Base-by-base conservation (phyloP, 2,329 filamentous ascomycete genomes). In the Aspergillus quadrilineatus region DNA sequence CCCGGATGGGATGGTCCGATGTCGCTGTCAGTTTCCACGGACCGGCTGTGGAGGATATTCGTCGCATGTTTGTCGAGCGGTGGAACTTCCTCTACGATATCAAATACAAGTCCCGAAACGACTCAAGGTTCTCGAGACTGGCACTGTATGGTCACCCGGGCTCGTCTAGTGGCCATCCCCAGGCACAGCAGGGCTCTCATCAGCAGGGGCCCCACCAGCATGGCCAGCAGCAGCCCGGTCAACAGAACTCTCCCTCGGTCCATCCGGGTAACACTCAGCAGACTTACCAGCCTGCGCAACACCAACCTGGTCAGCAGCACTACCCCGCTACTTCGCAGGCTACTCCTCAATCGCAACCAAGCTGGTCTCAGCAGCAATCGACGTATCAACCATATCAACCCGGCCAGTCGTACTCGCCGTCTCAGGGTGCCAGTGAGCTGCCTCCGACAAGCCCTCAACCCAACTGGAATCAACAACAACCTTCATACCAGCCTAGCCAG, bases 1-100 rank as follows among this genome's bases (percentile, higher is more conserved):
- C 89, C 2, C 84, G 92, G 58, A 96, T 96, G 91, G 92, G 92
- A 17, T 96, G 92, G 92, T 90, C 89, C 12, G 92, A 96, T 73
- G 84, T 96, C 57, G 87, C 89, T 9, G 79, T 97, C 55, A 91
- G 86, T 64, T 72, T 96, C 56, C 82, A 81, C 12, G 92, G 92
- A 0, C 86, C 87, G 0, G 88, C 90, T 8, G 87, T 93, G 0
- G 80, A 87, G 60, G 91, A 89, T 70, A 79, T 96, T 32, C 80
- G 85, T 32, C 82, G 83, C 4, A 91, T 96, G 70, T 96, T 97
- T 66, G 82, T 86, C 1, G 88, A 96, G 68, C 80, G 92, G 65
- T 97, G 92, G 91, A 96, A 96, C 75, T 95, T 90, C 69, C 92
- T 97, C 62, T 96, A 85, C 62, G 81, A 86, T 55, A 85, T 89